Percentiles rank a stretch among this genome's conserved stretches.
These are phyloP conservation scores for Paecilomyces sp. DNA, from an alignment of 2,329 filamentous ascomycete genomes.

Conservation along the genomic window DNA sequence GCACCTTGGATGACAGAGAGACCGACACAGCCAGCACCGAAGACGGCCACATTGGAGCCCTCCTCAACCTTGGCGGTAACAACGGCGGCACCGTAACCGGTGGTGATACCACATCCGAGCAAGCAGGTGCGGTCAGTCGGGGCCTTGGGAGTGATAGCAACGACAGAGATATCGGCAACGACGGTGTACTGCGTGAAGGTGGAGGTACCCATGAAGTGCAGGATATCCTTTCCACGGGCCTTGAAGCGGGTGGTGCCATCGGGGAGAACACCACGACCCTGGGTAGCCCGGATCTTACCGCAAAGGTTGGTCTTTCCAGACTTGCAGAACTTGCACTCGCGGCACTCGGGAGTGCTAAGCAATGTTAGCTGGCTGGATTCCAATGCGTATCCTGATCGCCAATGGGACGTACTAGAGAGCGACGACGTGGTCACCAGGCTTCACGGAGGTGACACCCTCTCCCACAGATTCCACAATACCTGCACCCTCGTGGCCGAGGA, in stretches of 20 bases:
- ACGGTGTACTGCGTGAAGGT: constrained; percentile 99
- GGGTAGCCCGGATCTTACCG: constrained; percentile 95
- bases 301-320: constrained; percentile 99
- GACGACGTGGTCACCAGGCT: constrained; percentile 85
- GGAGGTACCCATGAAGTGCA: constrained; percentile 99
- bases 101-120: constrained; percentile 96
- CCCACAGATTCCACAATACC: constrained; percentile 90
- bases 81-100: constrained; percentile 89
- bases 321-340: constrained; percentile 99
- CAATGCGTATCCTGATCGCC: background rate
- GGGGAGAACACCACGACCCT: constrained; percentile 94
- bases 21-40: constrained; percentile 93
- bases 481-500: constrained; percentile 85
- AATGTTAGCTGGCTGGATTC: background rate
- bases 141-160: constrained; percentile 82
- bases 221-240: constrained; percentile 87
- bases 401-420: constrained; percentile 65
- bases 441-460: constrained; percentile 90
- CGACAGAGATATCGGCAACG: constrained; percentile 95
- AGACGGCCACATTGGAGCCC: constrained; percentile 83
- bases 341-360: constrained; percentile 83
- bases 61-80: constrained; percentile 90
- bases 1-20: constrained; percentile 92
- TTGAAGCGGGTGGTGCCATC: constrained; percentile 93
- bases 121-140: constrained; percentile 95